phyloP scores from a whole-genome alignment of 2,329 filamentous ascomycete species.

The Trichoderma harzianum region DNA sequence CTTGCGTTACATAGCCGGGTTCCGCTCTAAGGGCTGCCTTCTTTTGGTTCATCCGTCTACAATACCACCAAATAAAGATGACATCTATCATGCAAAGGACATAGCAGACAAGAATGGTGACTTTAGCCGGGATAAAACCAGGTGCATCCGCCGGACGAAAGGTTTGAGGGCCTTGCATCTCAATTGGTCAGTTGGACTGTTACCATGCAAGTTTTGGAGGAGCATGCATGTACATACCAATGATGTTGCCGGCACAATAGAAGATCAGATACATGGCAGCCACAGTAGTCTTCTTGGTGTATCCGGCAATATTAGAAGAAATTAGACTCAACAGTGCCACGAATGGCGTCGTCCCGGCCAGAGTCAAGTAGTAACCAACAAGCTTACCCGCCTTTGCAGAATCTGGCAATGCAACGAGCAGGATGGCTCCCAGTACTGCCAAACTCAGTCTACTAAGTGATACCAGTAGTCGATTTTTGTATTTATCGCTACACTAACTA shows the following conservation, averaged over 20 bases:
- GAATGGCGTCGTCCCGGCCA: neutral
- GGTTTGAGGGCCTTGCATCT: neutral
- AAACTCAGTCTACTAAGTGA: neutral
- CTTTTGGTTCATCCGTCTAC: neutral
- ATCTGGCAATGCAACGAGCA: neutral
- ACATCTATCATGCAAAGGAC: neutral
- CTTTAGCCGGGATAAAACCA: neutral
- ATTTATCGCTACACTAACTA: neutral
- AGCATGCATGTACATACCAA: neutral
- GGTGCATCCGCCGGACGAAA: neutral
- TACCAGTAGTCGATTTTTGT: neutral
- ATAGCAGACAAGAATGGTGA: neutral
- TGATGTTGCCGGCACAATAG: neutral
- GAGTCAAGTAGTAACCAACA: neutral
- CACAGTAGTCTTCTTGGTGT: neutral
- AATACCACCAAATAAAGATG: neutral
- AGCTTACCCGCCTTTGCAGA: neutral
- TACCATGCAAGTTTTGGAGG: neutral
- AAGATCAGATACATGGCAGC: neutral
- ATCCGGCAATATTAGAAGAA: neutral
- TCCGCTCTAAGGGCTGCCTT: neutral
- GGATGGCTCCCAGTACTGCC: neutral
- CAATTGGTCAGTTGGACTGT: neutral
- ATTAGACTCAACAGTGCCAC: neutral
- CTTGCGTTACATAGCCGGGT: neutral